These are phyloP conservation scores for Chlamydomonas asymmetrica DNA, from an alignment of 139 green algal genomes.

Conservation along the genomic window DNA sequence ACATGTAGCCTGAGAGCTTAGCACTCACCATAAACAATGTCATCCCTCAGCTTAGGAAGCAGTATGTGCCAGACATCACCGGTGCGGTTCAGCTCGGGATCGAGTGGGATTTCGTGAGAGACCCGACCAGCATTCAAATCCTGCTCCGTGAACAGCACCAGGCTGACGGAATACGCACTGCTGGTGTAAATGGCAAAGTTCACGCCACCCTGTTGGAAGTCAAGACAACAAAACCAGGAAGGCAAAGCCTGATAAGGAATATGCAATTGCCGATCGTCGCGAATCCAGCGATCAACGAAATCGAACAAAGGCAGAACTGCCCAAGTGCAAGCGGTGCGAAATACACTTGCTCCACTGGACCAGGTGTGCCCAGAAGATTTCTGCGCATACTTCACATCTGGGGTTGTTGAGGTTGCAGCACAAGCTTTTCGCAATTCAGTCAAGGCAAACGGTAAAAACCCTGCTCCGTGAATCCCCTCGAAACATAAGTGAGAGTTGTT, in stretches of 20 bases:
- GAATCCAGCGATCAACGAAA: neutral
- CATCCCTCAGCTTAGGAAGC: constrained; percentile 61
- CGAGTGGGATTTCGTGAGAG: constrained; percentile 73
- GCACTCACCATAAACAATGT: constrained; percentile 74
- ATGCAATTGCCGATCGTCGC: too few relatives aligned
- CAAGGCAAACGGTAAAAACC: too few relatives aligned
- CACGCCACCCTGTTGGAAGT: constrained; percentile 57
- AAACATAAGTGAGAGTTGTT: too few relatives aligned
- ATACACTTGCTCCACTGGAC: too few relatives aligned
- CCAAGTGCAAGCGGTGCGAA: neutral
- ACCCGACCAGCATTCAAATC: constrained; percentile 67
- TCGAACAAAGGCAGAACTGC: neutral
- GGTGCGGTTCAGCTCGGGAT: constrained; percentile 70
- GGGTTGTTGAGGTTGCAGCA: neutral
- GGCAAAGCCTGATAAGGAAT: neutral
- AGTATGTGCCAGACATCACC: constrained; percentile 88
- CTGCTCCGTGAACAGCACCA: constrained; percentile 84
- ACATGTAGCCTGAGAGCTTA: too few relatives aligned
- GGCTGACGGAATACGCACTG: constrained; percentile 60
- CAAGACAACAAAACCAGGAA: neutral
- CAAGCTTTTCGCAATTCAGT: too few relatives aligned
- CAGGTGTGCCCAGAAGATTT: neutral
- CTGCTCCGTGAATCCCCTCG: too few relatives aligned
- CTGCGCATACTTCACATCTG: neutral
- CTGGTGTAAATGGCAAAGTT: constrained; percentile 87